Evolutionary conservation across 345 rosid genomes (phyloP).

Genomic region (Populus pruinosa): DNA sequence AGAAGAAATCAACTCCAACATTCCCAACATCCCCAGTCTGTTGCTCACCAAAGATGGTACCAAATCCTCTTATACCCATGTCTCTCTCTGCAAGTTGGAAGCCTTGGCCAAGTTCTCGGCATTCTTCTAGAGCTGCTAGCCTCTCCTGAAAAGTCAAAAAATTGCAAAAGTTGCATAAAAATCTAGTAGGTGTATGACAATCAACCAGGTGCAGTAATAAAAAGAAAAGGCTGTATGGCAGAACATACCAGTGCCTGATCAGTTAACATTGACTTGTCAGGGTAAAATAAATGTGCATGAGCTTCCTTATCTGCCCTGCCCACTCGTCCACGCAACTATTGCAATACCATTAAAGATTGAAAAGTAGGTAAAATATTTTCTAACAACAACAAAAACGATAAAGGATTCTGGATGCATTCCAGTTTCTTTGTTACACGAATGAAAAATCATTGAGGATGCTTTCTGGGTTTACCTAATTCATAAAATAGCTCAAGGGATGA

Average conservation of each 20-base stretch:
- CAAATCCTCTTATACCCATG: slow-evolving; percentile 97
- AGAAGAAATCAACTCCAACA: slow-evolving; percentile 90
- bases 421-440: neutral
- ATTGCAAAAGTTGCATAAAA: slow-evolving; percentile 8
- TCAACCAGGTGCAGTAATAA: slow-evolving; percentile 3
- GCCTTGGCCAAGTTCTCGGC: slow-evolving; percentile 94
- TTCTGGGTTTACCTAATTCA: neutral
- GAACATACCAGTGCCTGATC: slow-evolving; percentile 71
- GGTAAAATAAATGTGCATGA: slow-evolving; percentile 89
- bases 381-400: neutral
- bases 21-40: slow-evolving; percentile 98
- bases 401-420: neutral
- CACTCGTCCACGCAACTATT: slow-evolving; percentile 97
- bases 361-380: slow-evolving; percentile 2
- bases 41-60: slow-evolving; percentile 95
- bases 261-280: slow-evolving; percentile 71
- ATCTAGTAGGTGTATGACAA: neutral
- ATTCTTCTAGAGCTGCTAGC: slow-evolving; percentile 86
- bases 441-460: neutral
- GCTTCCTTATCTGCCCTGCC: slow-evolving; percentile 98
- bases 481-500: slow-evolving; percentile 1
- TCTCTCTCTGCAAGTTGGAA: slow-evolving; percentile 96
- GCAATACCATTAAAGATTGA: slow-evolving; percentile 10
- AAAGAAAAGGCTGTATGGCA: slow-evolving; percentile 7
- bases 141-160: slow-evolving; percentile 65